A percentile compares a stretch with the other conserved stretches of the same genome.
Conservation (phyloP, 768 basidiomycete species). For the Mycena olivaceomarginata region DNA sequence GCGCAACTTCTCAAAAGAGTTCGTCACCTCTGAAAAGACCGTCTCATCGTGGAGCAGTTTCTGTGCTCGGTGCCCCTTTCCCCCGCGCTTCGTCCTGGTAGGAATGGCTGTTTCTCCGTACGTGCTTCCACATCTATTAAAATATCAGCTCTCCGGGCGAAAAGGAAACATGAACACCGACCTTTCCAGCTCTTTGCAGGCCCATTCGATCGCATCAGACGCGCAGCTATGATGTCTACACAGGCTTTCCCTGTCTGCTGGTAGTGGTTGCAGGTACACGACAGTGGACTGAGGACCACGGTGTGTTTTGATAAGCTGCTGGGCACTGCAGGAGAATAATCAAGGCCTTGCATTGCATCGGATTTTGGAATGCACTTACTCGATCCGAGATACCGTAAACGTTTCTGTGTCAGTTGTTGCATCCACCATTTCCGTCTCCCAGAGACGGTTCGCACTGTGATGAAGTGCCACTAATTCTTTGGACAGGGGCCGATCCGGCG, state of each 20-base stretch:
- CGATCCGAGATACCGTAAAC: background rate
- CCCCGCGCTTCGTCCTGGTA: background rate
- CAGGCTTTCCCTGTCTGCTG: background rate
- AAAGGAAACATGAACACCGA: background rate
- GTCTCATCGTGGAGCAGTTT: background rate
- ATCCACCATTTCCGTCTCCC: constrained; percentile 14
- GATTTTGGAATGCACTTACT: background rate
- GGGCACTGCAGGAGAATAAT: too few relatives aligned
- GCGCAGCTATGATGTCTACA: background rate
- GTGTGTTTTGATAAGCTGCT: background rate
- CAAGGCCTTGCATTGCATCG: background rate
- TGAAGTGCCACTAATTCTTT: background rate
- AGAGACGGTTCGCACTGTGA: background rate
- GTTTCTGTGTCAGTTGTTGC: background rate
- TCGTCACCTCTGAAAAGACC: background rate
- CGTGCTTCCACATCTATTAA: background rate
- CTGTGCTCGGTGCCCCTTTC: background rate
- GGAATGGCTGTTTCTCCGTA: background rate
- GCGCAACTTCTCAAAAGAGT: background rate
- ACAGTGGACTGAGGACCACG: background rate
- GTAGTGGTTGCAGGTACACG: background rate
- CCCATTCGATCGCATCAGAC: background rate
- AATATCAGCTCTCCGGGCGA: background rate
- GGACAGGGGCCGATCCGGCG: background rate
- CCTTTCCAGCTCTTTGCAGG: background rate